Evolutionary conservation across 495 filamentous ascomycete genomes (phyloP), one percentile per base, ranked within the genome.

Genomic region (Evansstolkia leycettana): DNA sequence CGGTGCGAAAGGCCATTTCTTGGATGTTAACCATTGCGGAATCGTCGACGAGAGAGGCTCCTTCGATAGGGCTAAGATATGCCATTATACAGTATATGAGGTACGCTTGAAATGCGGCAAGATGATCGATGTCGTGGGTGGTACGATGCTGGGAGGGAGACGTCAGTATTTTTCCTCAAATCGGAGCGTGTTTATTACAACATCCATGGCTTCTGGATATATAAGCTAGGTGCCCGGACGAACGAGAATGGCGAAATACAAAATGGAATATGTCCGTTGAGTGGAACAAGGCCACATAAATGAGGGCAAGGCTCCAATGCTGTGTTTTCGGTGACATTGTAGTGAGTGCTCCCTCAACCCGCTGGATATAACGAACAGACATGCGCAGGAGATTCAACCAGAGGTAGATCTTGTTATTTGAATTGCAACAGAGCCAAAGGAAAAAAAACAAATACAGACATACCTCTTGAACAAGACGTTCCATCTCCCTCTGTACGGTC

Each of bases 41-140:
- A 24, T 57, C 50, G 26, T 52, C 53, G 25, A 57, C 39, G 0
- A 45, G 28, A 13, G 34, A 23, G 10, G 37, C 10, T 18, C 37
- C 33, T 27, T 48, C 38, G 17, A 36, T 36, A 0, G 57, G 46
- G 8, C 43, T 47, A 45, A 68, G 67, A 37, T 68, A 67, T 1
- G 58, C 15, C 26, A 62, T 51, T 34, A 70, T 56, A 0, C 55
- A 45, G 43, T 69, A 72, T 27, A 68, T 52, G 0, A 72, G 47
- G 39, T 68, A 69, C 0, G 65, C 65, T 41, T 72, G 67, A 35
- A 70, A 68, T 5, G 63, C 48, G 6, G 50, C 50, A 0, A 70
- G 47, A 7, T 52, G 42, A 7, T 55, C 49, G 7, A 55, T 40
- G 19, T 67, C 50, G 16, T 46, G 31, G 8, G 38, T 50, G 3